Evolutionary conservation across 108 stramenopile genomes (phyloP), one percentile per base, ranked within the genome.

Genomic region (Pseudonitzschia delicatissima): DNA sequence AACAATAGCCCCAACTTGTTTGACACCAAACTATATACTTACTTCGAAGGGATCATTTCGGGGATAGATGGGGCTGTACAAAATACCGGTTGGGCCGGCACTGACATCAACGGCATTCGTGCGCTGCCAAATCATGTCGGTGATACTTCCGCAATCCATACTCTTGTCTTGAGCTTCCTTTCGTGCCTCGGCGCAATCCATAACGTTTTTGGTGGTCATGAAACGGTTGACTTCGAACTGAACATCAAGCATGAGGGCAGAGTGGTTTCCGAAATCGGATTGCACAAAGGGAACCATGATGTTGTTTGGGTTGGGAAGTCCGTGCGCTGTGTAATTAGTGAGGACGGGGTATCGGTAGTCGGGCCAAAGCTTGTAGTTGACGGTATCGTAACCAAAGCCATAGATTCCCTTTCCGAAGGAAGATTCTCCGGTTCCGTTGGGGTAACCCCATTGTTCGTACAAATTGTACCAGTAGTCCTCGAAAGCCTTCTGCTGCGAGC

Each of bases 21-120:
- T 20, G 7, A 49, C 20, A 1, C 7, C 48, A 49, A 12, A n/a
- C 32, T 33, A 45, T 29, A 20, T 5, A 64, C 63, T 45, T 28
- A 61, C 69, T 20, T 44, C 49, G 48, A 25, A 15, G 28, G 29
- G 17, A 33, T 75, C 55, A 23, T 64, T 57, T 2, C 45, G 32
- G 23, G 79, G 73, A 58, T 60, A 80, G 26, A 80, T 75, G 9
- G 79, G 70, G 12, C 65, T 32, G 18, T 70, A 57, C 0, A 73
- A 44, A 13, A 73, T 18, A 7, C 66, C 66, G 5, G 51, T 64
- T 20, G 64, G 72, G 21, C 62, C 70, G 7, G 62, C 26, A 17
- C 5, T 3, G 4, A 64, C 47, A 25, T 64, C 47, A 13, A 18
- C 26, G 4, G 51, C 68, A 17, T 55, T 36, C 7, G 45, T 58